Conservation (phyloP, 371 early-diverging fungal species). For the Gilbertella persicaria region DNA sequence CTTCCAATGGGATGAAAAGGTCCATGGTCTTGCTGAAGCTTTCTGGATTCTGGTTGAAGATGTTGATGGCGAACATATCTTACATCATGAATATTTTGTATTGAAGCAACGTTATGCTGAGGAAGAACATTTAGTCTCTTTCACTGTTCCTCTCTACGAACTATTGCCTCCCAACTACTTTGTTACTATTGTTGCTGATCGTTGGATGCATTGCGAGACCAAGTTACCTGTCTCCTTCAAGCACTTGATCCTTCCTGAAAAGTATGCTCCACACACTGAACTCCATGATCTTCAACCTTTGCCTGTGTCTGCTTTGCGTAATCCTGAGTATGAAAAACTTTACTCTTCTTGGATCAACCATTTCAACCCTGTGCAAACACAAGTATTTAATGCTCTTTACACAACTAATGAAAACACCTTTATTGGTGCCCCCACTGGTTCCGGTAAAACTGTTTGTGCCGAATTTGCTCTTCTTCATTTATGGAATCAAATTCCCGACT, state of each 20-base stretch:
- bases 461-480: conserved; percentile 93
- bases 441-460: conserved; percentile 97
- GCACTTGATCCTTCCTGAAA: conserved; percentile 89
- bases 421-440: conserved; percentile 96
- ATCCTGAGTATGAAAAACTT: conserved; percentile 68
- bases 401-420: conserved; percentile 90
- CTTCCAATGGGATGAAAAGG: conserved; percentile 90
- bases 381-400: conserved; percentile 92
- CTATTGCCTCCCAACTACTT: conserved; percentile 97
- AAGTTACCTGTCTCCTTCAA: conserved; percentile 91
- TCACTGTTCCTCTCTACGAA: conserved; percentile 92
- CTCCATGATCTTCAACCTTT: conserved; percentile 92
- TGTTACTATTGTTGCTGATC: conserved; percentile 88
- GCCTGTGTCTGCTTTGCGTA: conserved; percentile 78
- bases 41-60: conserved; percentile 97
- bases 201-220: conserved; percentile 93
- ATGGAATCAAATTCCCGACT: conserved; percentile 63
- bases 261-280: conserved; percentile 93
- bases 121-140: conserved; percentile 77
- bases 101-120: conserved; percentile 73
- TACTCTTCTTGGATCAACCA: conserved; percentile 63
- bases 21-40: conserved; percentile 81
- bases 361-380: conserved; percentile 98
- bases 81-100: conserved; percentile 88
- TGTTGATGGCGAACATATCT: conserved; percentile 86